A percentile compares a stretch with the other conserved stretches of the same genome.
phyloP scores from a whole-genome alignment of 352 stramenopile genomes.

The Bremia lactucae region DNA sequence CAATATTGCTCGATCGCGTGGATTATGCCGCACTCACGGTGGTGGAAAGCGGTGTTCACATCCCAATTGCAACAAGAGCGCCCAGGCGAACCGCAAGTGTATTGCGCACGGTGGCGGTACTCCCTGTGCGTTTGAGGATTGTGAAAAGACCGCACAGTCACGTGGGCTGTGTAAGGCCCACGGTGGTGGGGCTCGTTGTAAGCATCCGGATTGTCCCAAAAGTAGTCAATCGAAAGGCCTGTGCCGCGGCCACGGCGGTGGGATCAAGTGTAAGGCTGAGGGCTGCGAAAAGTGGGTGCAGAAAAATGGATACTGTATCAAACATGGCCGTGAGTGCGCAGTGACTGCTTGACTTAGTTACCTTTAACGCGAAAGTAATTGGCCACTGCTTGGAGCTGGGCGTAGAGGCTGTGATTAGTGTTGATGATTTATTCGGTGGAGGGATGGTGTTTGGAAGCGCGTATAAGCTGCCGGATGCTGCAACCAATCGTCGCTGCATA shows the following conservation, averaged over 20 bases:
- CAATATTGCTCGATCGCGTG: slow-evolving; percentile 74
- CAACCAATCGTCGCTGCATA: too few relatives aligned
- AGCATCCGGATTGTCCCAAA: slow-evolving; percentile 79
- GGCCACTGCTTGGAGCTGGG: slow-evolving; percentile 1
- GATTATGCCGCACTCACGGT: slow-evolving; percentile 64
- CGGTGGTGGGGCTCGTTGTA: slow-evolving; percentile 69
- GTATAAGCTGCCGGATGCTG: too few relatives aligned
- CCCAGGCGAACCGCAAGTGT: slow-evolving; percentile 83
- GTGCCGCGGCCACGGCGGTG: slow-evolving; percentile 70
- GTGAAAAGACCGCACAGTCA: slow-evolving; percentile 81
- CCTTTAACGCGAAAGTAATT: slow-evolving; percentile 1
- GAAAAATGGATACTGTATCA: slow-evolving; percentile 86
- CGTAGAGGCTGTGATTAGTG: slow-evolving; percentile 8
- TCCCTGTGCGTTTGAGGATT: slow-evolving; percentile 76
- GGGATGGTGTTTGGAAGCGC: too few relatives aligned
- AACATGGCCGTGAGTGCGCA: slow-evolving; percentile 68
- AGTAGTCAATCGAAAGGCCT: slow-evolving; percentile 76
- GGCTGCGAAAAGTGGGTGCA: slow-evolving; percentile 85
- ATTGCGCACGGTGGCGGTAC: slow-evolving; percentile 79
- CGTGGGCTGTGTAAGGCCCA: slow-evolving; percentile 78
- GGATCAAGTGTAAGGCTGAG: slow-evolving; percentile 81
- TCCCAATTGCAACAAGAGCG: slow-evolving; percentile 77
- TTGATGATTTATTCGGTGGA: slow-evolving; percentile 33
- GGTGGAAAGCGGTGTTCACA: slow-evolving; percentile 75
- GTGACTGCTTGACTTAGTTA: slow-evolving; percentile 41